Conservation (phyloP, 495 filamentous ascomycete genomes). For the Aspergillus diversus region DNA sequence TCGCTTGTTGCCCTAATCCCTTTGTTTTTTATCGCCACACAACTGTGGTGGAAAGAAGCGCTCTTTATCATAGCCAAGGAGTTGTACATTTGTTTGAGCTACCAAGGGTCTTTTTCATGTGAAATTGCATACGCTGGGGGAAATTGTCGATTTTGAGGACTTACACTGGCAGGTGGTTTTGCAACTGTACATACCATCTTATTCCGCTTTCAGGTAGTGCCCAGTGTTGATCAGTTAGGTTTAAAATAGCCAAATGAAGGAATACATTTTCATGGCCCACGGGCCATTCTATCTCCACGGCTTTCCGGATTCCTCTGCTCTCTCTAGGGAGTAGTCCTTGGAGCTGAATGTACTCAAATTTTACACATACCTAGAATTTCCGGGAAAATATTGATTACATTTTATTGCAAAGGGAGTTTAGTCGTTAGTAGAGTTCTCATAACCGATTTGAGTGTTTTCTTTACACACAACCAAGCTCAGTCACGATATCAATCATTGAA, state of each 20-base stretch:
- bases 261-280: conserved; percentile 26
- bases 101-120: not conserved
- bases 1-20: conserved; percentile 11
- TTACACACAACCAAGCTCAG: too few relatives aligned
- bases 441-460: too few relatives aligned
- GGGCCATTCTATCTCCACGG: conserved; percentile 15
- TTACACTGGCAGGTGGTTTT: conserved; percentile 14
- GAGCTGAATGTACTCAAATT: too few relatives aligned
- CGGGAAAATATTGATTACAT: too few relatives aligned
- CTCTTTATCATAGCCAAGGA: conserved; percentile 5
- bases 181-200: conserved; percentile 28
- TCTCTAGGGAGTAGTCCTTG: not conserved
- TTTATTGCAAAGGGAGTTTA: too few relatives aligned
- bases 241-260: conserved; percentile 28
- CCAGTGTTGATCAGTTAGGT: conserved; percentile 26
- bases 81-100: conserved; percentile 1
- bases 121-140: conserved; percentile 8
- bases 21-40: conserved; percentile 10
- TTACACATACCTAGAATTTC: too few relatives aligned
- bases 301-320: not conserved
- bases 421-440: too few relatives aligned
- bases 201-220: conserved; percentile 4
- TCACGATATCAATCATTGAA: too few relatives aligned
- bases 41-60: conserved; percentile 11
- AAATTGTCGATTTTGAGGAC: conserved; percentile 7